Percentiles rank a stretch among this genome's conserved stretches.
Evolutionary conservation across 306 rosid genomes (phyloP).

Genomic region (Casuarina cunninghamiana): DNA sequence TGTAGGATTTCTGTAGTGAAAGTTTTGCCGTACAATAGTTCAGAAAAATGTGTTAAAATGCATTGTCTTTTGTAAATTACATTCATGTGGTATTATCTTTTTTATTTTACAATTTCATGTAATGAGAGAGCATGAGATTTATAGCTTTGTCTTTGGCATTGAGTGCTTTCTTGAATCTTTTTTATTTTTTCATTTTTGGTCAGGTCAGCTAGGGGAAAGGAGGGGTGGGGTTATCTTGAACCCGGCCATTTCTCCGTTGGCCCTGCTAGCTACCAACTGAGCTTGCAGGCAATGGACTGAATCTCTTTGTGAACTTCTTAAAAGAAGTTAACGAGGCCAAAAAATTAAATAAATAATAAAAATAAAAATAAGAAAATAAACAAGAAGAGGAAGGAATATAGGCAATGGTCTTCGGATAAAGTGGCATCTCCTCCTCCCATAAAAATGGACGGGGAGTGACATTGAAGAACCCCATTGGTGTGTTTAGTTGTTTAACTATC

Average conservation of each 20-base stretch:
- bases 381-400: not conserved
- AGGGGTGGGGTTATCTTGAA: too few species aligned
- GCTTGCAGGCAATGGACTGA: too few species aligned
- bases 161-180: not conserved
- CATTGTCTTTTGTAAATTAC: not conserved
- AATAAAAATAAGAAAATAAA: too few species aligned
- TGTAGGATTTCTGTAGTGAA: not conserved
- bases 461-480: not conserved
- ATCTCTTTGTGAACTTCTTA: not conserved
- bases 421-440: not conserved
- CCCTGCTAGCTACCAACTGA: too few species aligned
- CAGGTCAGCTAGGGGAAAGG: too few species aligned
- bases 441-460: not conserved
- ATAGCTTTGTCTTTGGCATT: not conserved
- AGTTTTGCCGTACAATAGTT: not conserved
- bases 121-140: not conserved
- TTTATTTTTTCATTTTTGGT: not conserved
- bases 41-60: not conserved
- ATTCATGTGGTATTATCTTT: not conserved
- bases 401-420: not conserved
- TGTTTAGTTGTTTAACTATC: not conserved
- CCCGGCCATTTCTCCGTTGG: too few species aligned
- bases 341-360: not conserved
- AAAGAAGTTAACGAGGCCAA: not conserved
- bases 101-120: not conserved